Conservation (phyloP, 768 basidiomycete species). For the Imleria badia region DNA sequence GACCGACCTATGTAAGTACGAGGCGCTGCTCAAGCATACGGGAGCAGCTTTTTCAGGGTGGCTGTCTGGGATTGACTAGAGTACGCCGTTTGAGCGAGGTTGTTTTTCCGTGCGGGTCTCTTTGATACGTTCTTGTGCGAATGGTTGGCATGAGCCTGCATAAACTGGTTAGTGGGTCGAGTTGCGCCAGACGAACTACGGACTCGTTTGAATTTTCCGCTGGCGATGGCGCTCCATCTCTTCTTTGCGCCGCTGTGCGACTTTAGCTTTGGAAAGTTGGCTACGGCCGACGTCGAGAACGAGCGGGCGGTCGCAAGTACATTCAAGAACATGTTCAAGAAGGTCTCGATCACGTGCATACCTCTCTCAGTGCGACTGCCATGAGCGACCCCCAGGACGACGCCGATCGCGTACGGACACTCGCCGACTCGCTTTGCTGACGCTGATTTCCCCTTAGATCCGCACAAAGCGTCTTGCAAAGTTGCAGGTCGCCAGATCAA, state of each 20-base stretch:
- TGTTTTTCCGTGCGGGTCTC: conserved; percentile 62
- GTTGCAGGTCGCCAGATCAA: conserved; percentile 52
- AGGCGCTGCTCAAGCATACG: conserved; percentile 61
- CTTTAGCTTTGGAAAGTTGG: conserved; percentile 73
- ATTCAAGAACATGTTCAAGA: conserved; percentile 30
- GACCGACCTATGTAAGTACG: conserved; percentile 19
- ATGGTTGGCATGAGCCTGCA: conserved; percentile 67
- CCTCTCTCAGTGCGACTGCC: conserved; percentile 12
- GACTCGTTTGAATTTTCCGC: conserved; percentile 74
- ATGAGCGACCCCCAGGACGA: conserved; percentile 62
- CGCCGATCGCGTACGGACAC: conserved; percentile 67
- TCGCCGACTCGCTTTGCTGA: background rate
- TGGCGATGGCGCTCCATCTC: conserved; percentile 71
- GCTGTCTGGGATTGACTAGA: conserved; percentile 63
- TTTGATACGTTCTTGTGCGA: conserved; percentile 73
- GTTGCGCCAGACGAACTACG: conserved; percentile 22
- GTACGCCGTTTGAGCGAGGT: conserved; percentile 63
- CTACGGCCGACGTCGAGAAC: conserved; percentile 60
- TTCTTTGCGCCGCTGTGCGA: conserved; percentile 81
- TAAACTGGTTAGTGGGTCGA: background rate
- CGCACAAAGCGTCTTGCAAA: conserved; percentile 90
- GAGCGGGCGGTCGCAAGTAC: conserved; percentile 34
- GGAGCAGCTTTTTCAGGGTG: conserved; percentile 68
- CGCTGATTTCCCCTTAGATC: conserved; percentile 51
- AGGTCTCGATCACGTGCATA: conserved; percentile 17